Percentiles rank a stretch among this genome's conserved stretches.
Conservation (phyloP, 345 rosid species). For the Bruguiera sexangula region DNA sequence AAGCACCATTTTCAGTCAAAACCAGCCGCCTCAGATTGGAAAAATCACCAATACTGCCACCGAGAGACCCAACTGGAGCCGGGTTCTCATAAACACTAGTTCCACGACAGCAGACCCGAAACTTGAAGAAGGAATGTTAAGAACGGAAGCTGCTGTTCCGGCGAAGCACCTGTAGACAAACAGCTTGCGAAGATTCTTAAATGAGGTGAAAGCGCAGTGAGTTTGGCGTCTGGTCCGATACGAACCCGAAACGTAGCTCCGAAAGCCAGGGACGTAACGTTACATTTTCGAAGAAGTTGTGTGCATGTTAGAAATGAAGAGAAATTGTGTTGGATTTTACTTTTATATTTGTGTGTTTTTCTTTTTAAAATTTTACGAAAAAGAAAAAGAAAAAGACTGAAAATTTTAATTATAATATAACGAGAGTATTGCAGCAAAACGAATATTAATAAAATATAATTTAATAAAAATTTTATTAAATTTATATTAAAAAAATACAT, state of each 20-base stretch:
- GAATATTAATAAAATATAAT: too few species aligned
- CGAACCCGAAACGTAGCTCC: conserved; percentile 53
- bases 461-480: too few species aligned
- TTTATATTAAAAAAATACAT: too few species aligned
- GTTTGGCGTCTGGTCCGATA: conserved; percentile 57
- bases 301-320: too few species aligned
- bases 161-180: conserved; percentile 61
- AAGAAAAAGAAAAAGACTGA: too few species aligned
- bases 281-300: too few species aligned
- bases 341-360: too few species aligned
- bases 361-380: too few species aligned
- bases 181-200: conserved; percentile 51
- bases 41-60: conserved; percentile 34
- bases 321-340: too few species aligned
- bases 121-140: conserved; percentile 26
- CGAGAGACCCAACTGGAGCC: conserved; percentile 38
- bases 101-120: conserved; percentile 50
- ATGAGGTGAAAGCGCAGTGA: conserved; percentile 21
- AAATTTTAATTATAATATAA: too few species aligned
- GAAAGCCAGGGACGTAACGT: not conserved
- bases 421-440: too few species aligned
- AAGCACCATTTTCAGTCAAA: conserved; percentile 51
- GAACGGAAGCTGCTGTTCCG: conserved; percentile 25
- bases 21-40: conserved; percentile 42
- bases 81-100: conserved; percentile 55